phyloP scores from a whole-genome alignment of 257 asterid species.

The Solanum ahanhuiri region DNA sequence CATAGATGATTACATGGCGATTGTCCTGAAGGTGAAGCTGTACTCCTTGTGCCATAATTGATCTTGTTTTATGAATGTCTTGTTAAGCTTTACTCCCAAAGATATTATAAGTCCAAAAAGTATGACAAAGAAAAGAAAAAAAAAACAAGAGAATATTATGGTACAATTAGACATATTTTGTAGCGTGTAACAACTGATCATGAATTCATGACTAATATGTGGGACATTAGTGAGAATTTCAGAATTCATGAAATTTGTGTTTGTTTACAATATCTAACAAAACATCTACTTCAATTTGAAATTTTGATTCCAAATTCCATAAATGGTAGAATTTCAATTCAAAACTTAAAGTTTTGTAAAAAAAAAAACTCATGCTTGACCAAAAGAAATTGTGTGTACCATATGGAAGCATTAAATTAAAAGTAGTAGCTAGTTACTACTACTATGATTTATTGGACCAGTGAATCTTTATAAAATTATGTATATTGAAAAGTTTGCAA shows the following conservation, averaged over 20 bases:
- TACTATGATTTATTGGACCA: background rate
- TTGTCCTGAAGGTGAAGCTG: background rate
- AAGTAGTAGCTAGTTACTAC: background rate
- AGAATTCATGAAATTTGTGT: background rate
- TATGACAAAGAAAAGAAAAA: background rate
- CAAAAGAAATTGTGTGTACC: background rate
- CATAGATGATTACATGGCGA: background rate
- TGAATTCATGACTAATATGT: background rate
- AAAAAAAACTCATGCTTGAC: background rate
- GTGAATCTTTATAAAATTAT: background rate
- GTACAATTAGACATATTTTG: background rate
- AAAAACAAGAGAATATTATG: background rate
- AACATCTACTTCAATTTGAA: background rate
- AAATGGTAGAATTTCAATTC: background rate
- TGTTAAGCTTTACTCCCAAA: background rate
- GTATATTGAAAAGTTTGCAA: background rate
- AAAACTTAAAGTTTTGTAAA: background rate
- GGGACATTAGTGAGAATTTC: background rate
- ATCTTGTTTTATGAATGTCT: background rate
- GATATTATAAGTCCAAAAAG: background rate
- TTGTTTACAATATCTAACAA: background rate
- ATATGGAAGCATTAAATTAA: background rate
- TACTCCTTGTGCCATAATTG: background rate
- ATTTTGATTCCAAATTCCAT: background rate
- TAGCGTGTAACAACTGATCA: slow-evolving; percentile 6